Percentiles rank a stretch among this genome's conserved stretches.
These are phyloP conservation scores for Trypanosoma melophagium DNA, from an alignment of 208 protist species.

Conservation along the genomic window DNA sequence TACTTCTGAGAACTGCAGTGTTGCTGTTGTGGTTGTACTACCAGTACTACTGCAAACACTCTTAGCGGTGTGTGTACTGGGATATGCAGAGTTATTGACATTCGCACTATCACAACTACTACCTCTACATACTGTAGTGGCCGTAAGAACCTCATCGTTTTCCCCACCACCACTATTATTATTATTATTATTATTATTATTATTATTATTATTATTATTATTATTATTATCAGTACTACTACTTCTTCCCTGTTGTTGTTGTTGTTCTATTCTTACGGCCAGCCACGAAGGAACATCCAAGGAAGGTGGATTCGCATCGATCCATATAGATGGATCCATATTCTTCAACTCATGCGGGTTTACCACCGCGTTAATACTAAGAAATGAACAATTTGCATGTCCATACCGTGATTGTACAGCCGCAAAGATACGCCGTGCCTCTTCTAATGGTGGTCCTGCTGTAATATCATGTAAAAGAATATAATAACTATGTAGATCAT, in stretches of 20 bases:
- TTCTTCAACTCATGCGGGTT: slow-evolving; percentile 48
- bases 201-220: too few relatives aligned
- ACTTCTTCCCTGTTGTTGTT: slow-evolving; percentile 4
- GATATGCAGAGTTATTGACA: background rate
- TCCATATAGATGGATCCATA: slow-evolving; percentile 63
- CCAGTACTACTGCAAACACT: background rate
- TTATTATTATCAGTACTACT: background rate
- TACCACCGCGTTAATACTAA: slow-evolving; percentile 67
- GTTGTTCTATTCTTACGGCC: slow-evolving; percentile 20
- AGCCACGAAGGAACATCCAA: slow-evolving; percentile 60
- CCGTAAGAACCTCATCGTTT: background rate
- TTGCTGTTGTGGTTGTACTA: background rate
- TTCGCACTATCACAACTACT: background rate
- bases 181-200: background rate
- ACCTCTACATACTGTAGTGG: background rate
- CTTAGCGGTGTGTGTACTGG: background rate
- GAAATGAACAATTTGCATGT: slow-evolving; percentile 43
- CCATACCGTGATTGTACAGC: slow-evolving; percentile 56
- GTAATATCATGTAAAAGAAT: slow-evolving; percentile 78
- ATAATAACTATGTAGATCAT: slow-evolving; percentile 66
- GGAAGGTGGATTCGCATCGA: slow-evolving; percentile 62
- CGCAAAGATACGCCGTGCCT: slow-evolving; percentile 39
- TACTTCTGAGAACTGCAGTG: slow-evolving; percentile 34
- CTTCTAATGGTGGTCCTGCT: slow-evolving; percentile 36
- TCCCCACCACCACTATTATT: background rate